Conservation (phyloP, 495 filamentous ascomycete species). For the Neurospora sp. region DNA sequence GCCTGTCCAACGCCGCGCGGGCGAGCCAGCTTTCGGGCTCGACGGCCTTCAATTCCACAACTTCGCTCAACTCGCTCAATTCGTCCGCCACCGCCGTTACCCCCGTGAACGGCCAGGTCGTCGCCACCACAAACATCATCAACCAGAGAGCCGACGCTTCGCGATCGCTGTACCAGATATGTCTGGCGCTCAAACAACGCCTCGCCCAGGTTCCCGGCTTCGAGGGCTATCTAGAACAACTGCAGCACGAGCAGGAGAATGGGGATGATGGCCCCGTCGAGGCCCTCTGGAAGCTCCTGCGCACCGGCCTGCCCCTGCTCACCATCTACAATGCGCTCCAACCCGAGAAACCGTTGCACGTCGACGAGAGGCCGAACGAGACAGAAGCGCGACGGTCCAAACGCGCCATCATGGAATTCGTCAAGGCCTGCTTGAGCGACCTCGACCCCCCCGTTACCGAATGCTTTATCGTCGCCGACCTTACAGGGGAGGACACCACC, state of each 20-base stretch:
- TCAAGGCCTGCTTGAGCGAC: constrained; percentile 48
- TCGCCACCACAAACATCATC: constrained; percentile 81
- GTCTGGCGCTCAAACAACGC: constrained; percentile 69
- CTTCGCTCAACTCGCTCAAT: constrained; percentile 37
- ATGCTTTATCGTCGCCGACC: constrained; percentile 82
- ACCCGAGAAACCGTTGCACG: constrained; percentile 51
- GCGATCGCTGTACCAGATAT: constrained; percentile 88
- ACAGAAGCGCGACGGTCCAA: constrained; percentile 58
- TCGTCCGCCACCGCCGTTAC: constrained; percentile 30
- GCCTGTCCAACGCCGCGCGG: constrained; percentile 31
- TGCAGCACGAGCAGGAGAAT: constrained; percentile 39
- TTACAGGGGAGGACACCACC: constrained; percentile 89
- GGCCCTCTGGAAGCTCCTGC: constrained; percentile 80
- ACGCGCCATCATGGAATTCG: constrained; percentile 46
- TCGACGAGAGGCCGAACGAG: constrained; percentile 46
- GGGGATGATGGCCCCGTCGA: constrained; percentile 63
- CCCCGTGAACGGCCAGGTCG: constrained; percentile 43
- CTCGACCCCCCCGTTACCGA: constrained; percentile 69
- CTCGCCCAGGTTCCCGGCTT: constrained; percentile 77
- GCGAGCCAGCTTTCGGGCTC: constrained; percentile 45
- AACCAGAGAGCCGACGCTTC: constrained; percentile 85
- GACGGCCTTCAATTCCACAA: constrained; percentile 37
- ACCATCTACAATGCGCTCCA: constrained; percentile 78
- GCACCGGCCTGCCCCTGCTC: constrained; percentile 75
- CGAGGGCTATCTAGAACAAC: constrained; percentile 56